phyloP scores from a whole-genome alignment of 495 filamentous ascomycete species.

The Astrocystis sublimbata region DNA sequence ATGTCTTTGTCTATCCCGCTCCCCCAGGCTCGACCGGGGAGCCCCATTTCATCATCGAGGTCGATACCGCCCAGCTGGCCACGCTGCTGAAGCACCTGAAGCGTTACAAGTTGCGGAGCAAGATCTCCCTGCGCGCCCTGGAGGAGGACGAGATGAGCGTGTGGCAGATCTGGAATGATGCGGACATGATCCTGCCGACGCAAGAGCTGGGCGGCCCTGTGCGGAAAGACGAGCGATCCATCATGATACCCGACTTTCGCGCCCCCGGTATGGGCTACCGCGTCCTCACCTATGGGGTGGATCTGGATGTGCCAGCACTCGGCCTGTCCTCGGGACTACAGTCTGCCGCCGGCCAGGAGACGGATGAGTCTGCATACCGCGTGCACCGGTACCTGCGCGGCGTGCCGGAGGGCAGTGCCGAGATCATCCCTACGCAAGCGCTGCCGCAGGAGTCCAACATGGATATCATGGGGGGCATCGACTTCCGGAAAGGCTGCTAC shows the following conservation, averaged over 20 bases:
- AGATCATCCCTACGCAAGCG: slow-evolving; percentile 67
- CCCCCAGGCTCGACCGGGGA: slow-evolving; percentile 32
- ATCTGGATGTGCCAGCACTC: slow-evolving; percentile 31
- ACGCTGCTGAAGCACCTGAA: slow-evolving; percentile 68
- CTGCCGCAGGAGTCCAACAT: slow-evolving; percentile 83
- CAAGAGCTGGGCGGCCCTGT: neutral
- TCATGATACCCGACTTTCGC: slow-evolving; percentile 60
- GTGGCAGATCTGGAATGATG: slow-evolving; percentile 67
- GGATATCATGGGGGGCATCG: slow-evolving; percentile 77
- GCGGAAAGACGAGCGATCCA: slow-evolving; percentile 16
- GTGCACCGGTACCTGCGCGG: slow-evolving; percentile 75
- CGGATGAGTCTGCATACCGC: slow-evolving; percentile 53
- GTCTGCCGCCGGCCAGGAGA: neutral
- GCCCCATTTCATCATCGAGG: slow-evolving; percentile 72
- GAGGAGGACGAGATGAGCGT: slow-evolving; percentile 61
- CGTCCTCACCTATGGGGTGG: slow-evolving; percentile 39
- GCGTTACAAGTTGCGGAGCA: slow-evolving; percentile 80
- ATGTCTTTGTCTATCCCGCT: slow-evolving; percentile 83
- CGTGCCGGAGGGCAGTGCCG: slow-evolving; percentile 78
- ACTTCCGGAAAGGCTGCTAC: slow-evolving; percentile 96
- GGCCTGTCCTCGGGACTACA: slow-evolving; percentile 1
- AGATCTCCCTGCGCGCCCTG: slow-evolving; percentile 66
- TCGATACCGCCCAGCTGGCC: slow-evolving; percentile 65
- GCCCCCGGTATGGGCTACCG: slow-evolving; percentile 69
- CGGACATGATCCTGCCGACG: neutral